Evolutionary conservation across 73 alveolate species (phyloP), one percentile per base, ranked within the genome.

Genomic region (Stentor coeruleus): DNA sequence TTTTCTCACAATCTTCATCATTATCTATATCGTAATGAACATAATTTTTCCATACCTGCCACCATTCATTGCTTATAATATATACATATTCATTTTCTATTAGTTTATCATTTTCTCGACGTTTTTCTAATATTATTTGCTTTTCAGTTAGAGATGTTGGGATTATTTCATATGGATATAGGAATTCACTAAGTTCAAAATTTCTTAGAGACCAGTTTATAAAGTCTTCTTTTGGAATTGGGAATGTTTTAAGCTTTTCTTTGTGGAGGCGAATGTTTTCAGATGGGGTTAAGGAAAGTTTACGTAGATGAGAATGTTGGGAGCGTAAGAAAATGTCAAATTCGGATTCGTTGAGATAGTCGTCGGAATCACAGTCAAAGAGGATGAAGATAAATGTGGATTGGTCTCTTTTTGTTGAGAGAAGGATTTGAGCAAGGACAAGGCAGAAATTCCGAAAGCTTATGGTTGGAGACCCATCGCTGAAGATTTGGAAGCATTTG

Each of bases 41-140:
- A 66, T 85, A 85, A 58, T 58, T 39, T 77, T 84, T 85, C 90
- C 91, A 85, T 20, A 72, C 42, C 59, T 81, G 89, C 88, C 91
- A 85, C 91, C 91, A 85, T 39, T 82, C 73, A 33, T 80, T 42
- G 40, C 90, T 81, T 57, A 85, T 79, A n/a, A 85, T 77, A 85
- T 33, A 85, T 14, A 39, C 82, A 20, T 38, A 35, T 20, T 83
- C 81, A 6, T 84, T 79, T 36, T 66, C 74, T 36, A 14, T n/a
- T n/a, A n/a, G n/a, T 75, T 14, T 39, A 15, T 75, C 83, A 1
- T 75, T 11, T 11, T 49, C 20, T 20, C 6, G 66, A 6, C 6
- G 6, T 49, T 49, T 49, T 20, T 6, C 66, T 49, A 20, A 49
- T 11, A 75, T 75, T 38, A 75, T 38, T 14, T 37, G 35, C 39